A percentile compares a stretch with the other conserved stretches of the same genome.
Conservation (phyloP, 345 rosid species). For the Linum tenue region DNA sequence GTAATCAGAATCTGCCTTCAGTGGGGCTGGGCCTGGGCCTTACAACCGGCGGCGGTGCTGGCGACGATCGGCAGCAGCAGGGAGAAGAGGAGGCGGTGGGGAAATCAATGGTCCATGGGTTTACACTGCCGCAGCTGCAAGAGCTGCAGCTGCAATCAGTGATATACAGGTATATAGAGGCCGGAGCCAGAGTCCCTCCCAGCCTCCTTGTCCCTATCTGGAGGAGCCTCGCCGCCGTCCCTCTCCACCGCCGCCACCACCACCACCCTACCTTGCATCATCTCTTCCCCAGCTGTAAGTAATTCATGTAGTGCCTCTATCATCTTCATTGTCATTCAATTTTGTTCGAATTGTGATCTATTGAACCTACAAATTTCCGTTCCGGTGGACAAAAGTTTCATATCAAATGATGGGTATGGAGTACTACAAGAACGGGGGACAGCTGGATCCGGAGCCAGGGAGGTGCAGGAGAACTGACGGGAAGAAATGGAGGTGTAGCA, state of each 20-base stretch:
- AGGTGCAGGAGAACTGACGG: conserved; percentile 56
- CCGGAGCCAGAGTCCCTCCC: conserved; percentile 34
- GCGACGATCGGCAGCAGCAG: background rate
- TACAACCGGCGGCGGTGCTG: conserved; percentile 21
- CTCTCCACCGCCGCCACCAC: background rate
- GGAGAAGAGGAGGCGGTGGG: background rate
- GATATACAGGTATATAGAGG: conserved; percentile 34
- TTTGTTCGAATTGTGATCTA: too few species aligned
- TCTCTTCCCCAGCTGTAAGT: conserved; percentile 31
- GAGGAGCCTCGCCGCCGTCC: conserved; percentile 29
- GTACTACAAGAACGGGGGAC: conserved; percentile 27
- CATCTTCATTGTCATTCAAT: background rate
- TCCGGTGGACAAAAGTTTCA: too few species aligned
- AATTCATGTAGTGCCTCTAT: too few species aligned
- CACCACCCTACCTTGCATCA: conserved; percentile 22
- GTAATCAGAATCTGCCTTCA: conserved; percentile 20
- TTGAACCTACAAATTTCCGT: too few species aligned
- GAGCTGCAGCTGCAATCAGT: conserved; percentile 42
- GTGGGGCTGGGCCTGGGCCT: conserved; percentile 35
- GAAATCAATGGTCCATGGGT: conserved; percentile 15
- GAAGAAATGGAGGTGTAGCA: conserved; percentile 56
- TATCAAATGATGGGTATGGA: background rate
- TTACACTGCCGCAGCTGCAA: conserved; percentile 36
- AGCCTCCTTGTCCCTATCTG: conserved; percentile 38
- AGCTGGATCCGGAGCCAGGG: conserved; percentile 39